A percentile compares a stretch with the other conserved stretches of the same genome.
phyloP scores from a whole-genome alignment of 2,329 filamentous ascomycete species.

The Colletotrichum destructivum region DNA sequence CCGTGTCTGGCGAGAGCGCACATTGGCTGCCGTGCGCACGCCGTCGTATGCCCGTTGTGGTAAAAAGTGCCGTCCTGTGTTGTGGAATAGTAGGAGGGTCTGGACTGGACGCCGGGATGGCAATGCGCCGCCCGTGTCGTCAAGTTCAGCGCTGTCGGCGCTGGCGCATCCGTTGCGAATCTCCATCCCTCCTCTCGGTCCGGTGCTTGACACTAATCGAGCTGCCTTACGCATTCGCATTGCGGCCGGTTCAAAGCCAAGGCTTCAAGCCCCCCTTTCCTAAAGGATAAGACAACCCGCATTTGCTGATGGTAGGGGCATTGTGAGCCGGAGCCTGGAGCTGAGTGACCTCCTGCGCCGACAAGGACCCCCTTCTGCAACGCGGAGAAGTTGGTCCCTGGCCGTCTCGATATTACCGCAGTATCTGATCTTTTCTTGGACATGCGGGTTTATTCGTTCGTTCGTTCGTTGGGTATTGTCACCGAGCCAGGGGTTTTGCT shows the following conservation, averaged over 20 bases:
- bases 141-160: constrained; percentile 15
- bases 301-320: constrained; percentile 4
- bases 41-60: not conserved
- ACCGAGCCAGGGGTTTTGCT: constrained; percentile 2
- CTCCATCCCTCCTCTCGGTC: constrained; percentile 4
- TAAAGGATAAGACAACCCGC: constrained; percentile 11
- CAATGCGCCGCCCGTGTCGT: not conserved
- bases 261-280: constrained; percentile 20
- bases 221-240: constrained; percentile 7
- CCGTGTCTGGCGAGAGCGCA: constrained; percentile 7
- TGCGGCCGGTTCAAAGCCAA: constrained; percentile 16
- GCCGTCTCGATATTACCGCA: constrained; percentile 21
- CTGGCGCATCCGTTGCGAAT: constrained; percentile 24
- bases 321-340: constrained; percentile 7
- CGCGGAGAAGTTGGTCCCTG: constrained; percentile 1
- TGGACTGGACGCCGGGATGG: not conserved
- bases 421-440: constrained; percentile 5
- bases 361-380: constrained; percentile 22
- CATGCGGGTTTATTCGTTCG: constrained; percentile 9
- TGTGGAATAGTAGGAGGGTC: not conserved
- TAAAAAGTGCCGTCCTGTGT: not conserved
- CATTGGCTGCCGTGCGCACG: constrained; percentile 3
- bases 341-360: constrained; percentile 7
- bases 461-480: constrained; percentile 7
- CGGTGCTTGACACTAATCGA: constrained; percentile 26